Evolutionary conservation across 129 eudicot genomes (phyloP).

Genomic region (Tagetes erecta): DNA sequence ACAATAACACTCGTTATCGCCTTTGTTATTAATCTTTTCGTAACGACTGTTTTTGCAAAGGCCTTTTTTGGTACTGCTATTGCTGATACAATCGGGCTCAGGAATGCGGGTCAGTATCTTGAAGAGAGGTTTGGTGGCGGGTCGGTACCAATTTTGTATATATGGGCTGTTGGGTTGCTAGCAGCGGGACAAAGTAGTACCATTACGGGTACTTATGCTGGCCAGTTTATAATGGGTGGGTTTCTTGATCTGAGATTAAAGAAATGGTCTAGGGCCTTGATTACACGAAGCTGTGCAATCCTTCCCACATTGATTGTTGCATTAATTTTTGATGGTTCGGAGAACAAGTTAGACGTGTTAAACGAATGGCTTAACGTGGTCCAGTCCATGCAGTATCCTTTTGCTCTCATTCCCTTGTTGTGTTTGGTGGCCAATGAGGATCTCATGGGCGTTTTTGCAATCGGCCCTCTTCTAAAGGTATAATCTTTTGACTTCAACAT

Average conservation of each 20-base stretch:
- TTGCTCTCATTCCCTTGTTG: constrained; percentile 89
- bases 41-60: constrained; percentile 91
- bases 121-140: constrained; percentile 89
- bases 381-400: constrained; percentile 85
- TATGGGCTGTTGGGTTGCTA: constrained; percentile 87
- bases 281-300: constrained; percentile 89
- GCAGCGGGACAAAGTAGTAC: constrained; percentile 99
- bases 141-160: constrained; percentile 75
- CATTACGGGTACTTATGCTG: constrained; percentile 92
- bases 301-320: constrained; percentile 88
- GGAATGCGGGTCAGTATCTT: constrained; percentile 80
- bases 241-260: constrained; percentile 72
- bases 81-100: constrained; percentile 78
- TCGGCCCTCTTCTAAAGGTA: constrained; percentile 83
- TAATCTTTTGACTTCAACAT: not conserved
- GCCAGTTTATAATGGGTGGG: constrained; percentile 96
- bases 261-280: constrained; percentile 88
- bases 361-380: constrained; percentile 96
- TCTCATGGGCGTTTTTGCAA: constrained; percentile 80
- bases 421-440: constrained; percentile 86
- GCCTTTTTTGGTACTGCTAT: constrained; percentile 79
- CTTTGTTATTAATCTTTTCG: constrained; percentile 74
- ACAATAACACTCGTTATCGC: constrained; percentile 65
- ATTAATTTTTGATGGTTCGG: constrained; percentile 72
- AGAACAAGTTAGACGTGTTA: constrained; percentile 64